Evolutionary conservation across 176 grass and related monocot species (phyloP), one percentile per base, ranked within the genome.

Genomic region (Typha latifolia): DNA sequence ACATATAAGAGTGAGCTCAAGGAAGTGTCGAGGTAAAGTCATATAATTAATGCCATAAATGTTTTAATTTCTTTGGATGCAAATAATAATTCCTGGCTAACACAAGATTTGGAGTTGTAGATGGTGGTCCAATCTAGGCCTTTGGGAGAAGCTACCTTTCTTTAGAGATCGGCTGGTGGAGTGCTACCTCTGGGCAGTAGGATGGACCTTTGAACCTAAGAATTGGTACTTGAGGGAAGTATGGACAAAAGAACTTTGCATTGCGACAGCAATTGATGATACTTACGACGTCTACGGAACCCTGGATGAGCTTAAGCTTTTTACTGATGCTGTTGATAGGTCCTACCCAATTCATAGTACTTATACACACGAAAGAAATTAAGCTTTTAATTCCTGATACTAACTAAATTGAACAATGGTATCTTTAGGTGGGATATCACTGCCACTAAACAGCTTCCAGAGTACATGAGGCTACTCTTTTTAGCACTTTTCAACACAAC

Each of bases 211-310:
- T 23, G 77, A 76, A 19, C 80, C 83, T 0, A 24, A 78, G 0
- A 2, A 62, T 3, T 66, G 65, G 16, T 4, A 4, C 11, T 78
- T 69, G 3, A 68, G 80, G 0, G 69, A 83, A 51, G 48, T 32
- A 1, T 14, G 86, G 5, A 66, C 87, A 12, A 90, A 71, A 77
- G 7, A 51, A 0, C 23, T 8, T 12, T 6, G 48, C 66, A 59
- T 90, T 0, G 49, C 81, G 18, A 29, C 81, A 3, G 50, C 52
- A 14, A 50, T 90, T 26, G 87, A 90, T 49, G 83, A 90, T 75
- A 64, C 86, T 0, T 90, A 83, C 53, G 87, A 90, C 67, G 51
- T 90, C 0, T 90, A 90, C 47, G 80, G 87, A 49, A 83, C 73
- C 0, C 37, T 75, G 0, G 83, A 83, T 4, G 87, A 90, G 71